These are phyloP conservation scores for Amanita polypyramis DNA, from an alignment of 768 basidiomycete genomes.

Conservation along the genomic window DNA sequence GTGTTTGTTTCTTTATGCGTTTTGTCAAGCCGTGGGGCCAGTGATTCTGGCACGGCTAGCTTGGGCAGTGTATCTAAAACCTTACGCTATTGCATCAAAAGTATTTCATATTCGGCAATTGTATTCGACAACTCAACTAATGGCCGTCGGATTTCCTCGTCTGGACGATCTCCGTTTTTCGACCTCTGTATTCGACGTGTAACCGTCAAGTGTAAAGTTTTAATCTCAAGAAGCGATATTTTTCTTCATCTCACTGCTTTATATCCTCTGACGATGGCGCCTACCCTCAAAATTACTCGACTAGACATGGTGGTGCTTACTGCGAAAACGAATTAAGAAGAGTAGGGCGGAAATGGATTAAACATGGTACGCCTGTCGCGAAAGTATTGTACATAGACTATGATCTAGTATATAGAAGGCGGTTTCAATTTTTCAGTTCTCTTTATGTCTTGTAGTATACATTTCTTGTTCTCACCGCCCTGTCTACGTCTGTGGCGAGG, in stretches of 20 bases:
- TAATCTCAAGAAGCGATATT: conserved; percentile 4
- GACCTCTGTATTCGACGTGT: conserved; percentile 7
- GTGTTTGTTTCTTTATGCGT: neutral
- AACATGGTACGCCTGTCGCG: conserved; percentile 3
- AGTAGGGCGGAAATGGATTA: too few relatives aligned
- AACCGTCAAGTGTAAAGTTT: conserved; percentile 3
- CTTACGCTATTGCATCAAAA: conserved; percentile 3
- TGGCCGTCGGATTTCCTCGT: neutral
- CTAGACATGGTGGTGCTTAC: neutral
- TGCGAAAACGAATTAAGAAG: neutral
- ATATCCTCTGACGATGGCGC: conserved; percentile 1
- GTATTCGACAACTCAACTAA: neutral
- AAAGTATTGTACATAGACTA: conserved; percentile 6
- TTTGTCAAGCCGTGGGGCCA: neutral
- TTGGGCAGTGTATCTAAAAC: conserved; percentile 1
- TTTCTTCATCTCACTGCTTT: neutral
- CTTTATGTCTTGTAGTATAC: conserved; percentile 2
- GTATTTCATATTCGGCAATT: conserved; percentile 2
- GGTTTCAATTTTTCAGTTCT: neutral
- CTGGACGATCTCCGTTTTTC: neutral
- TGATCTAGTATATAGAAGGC: conserved; percentile 6
- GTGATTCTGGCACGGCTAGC: neutral
- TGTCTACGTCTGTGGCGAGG: neutral
- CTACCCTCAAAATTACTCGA: neutral
- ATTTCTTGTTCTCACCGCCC: neutral